Evolutionary conservation across 441 rosid species (phyloP).

Genomic region (Eutrema salsugineum): DNA sequence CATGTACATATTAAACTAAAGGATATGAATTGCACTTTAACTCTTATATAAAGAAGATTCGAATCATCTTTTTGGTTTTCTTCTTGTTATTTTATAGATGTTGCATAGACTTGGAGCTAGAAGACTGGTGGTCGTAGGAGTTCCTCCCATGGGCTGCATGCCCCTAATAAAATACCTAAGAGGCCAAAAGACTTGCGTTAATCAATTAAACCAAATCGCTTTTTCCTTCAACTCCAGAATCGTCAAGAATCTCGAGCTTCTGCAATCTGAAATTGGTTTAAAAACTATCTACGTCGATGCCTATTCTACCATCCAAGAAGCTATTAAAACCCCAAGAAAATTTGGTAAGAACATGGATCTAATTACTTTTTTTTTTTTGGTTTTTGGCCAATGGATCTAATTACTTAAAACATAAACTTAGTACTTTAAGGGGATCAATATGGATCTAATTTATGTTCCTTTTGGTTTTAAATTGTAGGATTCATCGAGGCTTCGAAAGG

Average conservation of each 20-base stretch:
- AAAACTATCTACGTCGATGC: slow-evolving; percentile 55
- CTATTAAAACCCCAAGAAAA: slow-evolving; percentile 40
- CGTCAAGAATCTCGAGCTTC: slow-evolving; percentile 30
- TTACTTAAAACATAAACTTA: neutral
- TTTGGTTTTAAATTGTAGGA: slow-evolving; percentile 32
- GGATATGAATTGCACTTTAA: neutral
- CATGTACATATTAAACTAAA: neutral
- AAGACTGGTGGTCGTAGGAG: slow-evolving; percentile 66
- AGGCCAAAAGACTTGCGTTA: slow-evolving; percentile 44
- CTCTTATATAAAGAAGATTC: neutral
- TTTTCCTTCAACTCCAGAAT: slow-evolving; percentile 54
- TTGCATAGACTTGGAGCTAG: slow-evolving; percentile 55
- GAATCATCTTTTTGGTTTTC: neutral
- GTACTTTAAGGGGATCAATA: neutral
- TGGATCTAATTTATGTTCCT: neutral
- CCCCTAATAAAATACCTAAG: slow-evolving; percentile 60
- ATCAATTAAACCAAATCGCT: slow-evolving; percentile 44
- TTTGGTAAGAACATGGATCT: slow-evolving; percentile 41
- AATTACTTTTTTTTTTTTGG: no score
- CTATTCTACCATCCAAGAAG: slow-evolving; percentile 37
- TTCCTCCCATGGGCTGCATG: slow-evolving; percentile 87
- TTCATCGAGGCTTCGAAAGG: slow-evolving; percentile 55
- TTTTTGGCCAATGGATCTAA: neutral
- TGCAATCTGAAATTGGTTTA: slow-evolving; percentile 36
- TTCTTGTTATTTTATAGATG: slow-evolving; percentile 37